A percentile compares a stretch with the other conserved stretches of the same genome.
phyloP scores from a whole-genome alignment of 2,329 filamentous ascomycete genomes.

The Cladosporium velox region DNA sequence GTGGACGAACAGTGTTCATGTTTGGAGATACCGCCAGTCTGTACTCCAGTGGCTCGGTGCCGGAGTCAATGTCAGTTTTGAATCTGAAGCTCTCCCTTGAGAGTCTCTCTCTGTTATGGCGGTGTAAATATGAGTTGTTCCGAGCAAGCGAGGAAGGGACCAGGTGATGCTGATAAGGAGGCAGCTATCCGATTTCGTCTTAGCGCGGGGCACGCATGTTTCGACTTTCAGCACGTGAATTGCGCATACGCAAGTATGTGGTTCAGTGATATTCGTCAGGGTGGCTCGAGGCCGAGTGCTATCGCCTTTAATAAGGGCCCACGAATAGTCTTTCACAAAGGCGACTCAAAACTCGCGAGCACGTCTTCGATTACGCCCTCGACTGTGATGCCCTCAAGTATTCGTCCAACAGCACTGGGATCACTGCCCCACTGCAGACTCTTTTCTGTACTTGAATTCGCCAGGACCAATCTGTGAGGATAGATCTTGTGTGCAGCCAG shows the following conservation, averaged over 20 bases:
- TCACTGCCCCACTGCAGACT: constrained; percentile 94
- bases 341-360: constrained; percentile 57
- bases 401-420: constrained; percentile 63
- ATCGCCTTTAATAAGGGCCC: neutral
- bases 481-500: constrained; percentile 87
- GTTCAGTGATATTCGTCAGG: neutral
- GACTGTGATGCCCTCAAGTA: constrained; percentile 62
- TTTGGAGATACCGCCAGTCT: neutral
- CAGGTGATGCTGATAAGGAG: neutral
- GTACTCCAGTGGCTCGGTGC: neutral
- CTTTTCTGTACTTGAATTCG: constrained; percentile 69
- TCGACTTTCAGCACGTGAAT: neutral
- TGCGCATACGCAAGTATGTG: neutral
- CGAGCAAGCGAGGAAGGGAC: neutral
- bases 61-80: neutral
- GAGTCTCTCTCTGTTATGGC: neutral
- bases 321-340: constrained; percentile 41
- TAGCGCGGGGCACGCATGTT: constrained; percentile 13
- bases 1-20: constrained; percentile 3
- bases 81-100: neutral
- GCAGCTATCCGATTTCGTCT: constrained; percentile 4
- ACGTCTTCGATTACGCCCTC: constrained; percentile 62
- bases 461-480: constrained; percentile 75
- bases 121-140: neutral
- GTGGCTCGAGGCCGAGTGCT: neutral